A percentile compares a stretch with the other conserved stretches of the same genome.
Conservation (phyloP, 345 rosid species). For the Odontarrhena argentea region DNA sequence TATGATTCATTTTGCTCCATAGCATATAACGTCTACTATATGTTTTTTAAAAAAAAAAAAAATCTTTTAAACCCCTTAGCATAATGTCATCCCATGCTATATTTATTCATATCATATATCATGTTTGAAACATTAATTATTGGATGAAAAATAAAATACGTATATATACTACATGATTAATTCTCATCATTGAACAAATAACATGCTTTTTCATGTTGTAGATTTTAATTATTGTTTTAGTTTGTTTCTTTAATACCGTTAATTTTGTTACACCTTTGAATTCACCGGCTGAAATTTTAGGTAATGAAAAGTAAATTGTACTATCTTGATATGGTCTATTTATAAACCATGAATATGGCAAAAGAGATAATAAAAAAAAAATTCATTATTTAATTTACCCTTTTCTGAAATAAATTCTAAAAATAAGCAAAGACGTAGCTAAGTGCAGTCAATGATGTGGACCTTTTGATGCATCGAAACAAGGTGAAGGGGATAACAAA, state of each 20-base stretch:
- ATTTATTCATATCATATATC: slow-evolving; percentile 11
- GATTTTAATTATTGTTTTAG: not conserved
- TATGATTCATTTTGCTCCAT: not conserved
- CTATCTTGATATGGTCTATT: not conserved
- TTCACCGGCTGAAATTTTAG: not conserved
- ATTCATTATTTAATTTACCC: not conserved
- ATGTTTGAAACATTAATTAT: not conserved
- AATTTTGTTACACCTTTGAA: not conserved
- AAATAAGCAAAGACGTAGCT: slow-evolving; percentile 9
- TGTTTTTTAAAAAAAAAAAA: no score
- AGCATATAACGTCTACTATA: no score
- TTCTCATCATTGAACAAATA: not conserved
- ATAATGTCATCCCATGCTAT: slow-evolving; percentile 7
- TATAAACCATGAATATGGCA: slow-evolving; percentile 1
- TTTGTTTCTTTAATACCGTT: not conserved
- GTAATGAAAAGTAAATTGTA: not conserved
- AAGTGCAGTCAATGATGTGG: slow-evolving; percentile 21
- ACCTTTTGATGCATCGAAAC: slow-evolving; percentile 31
- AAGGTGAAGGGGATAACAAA: slow-evolving; percentile 31
- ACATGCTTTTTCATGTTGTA: not conserved
- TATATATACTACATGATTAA: not conserved
- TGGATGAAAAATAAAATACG: no score
- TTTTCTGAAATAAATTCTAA: slow-evolving; percentile 8
- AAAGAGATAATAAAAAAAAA: not conserved
- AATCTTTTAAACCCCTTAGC: not conserved